Conservation (phyloP, 352 stramenopile species). For the Phytophthora capsici region DNA sequence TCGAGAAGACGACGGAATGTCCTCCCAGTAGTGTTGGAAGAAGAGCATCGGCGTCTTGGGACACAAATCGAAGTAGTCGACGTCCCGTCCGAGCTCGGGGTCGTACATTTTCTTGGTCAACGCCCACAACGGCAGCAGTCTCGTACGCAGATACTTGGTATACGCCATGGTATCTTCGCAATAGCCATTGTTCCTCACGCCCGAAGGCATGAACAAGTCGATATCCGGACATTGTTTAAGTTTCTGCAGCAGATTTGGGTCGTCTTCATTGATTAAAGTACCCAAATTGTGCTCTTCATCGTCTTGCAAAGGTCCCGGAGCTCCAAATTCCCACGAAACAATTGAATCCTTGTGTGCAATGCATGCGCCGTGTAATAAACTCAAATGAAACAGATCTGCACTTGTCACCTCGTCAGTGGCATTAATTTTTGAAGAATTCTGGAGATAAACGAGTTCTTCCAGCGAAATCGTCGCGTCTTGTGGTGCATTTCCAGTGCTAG, state of each 20-base stretch:
- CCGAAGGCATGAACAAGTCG: constrained; percentile 63
- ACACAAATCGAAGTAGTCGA: constrained; percentile 60
- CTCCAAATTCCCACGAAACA: constrained; percentile 54
- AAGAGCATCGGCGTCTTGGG: constrained; percentile 48
- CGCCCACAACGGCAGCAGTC: constrained; percentile 51
- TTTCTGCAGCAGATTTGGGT: constrained; percentile 47
- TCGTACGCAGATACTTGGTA: constrained; percentile 50
- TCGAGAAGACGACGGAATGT: constrained; percentile 26
- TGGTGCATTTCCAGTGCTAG: background rate
- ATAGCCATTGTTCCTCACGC: constrained; percentile 50
- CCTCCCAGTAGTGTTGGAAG: constrained; percentile 60
- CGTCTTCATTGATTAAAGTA: constrained; percentile 39
- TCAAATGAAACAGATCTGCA: constrained; percentile 54
- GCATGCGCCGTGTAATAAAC: constrained; percentile 56
- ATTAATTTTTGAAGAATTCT: constrained; percentile 12
- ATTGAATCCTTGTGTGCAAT: constrained; percentile 51
- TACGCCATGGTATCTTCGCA: constrained; percentile 70
- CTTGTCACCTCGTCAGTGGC: constrained; percentile 31
- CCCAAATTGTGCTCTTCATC: constrained; percentile 26
- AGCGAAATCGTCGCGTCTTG: constrained; percentile 19
- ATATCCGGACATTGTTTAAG: constrained; percentile 68
- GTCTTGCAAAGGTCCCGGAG: constrained; percentile 19
- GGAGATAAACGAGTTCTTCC: constrained; percentile 19
- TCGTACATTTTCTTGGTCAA: constrained; percentile 45
- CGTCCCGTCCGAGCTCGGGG: constrained; percentile 20